Evolutionary conservation across 495 filamentous ascomycete species (phyloP).

Genomic region (Geopyxis carbonaria): DNA sequence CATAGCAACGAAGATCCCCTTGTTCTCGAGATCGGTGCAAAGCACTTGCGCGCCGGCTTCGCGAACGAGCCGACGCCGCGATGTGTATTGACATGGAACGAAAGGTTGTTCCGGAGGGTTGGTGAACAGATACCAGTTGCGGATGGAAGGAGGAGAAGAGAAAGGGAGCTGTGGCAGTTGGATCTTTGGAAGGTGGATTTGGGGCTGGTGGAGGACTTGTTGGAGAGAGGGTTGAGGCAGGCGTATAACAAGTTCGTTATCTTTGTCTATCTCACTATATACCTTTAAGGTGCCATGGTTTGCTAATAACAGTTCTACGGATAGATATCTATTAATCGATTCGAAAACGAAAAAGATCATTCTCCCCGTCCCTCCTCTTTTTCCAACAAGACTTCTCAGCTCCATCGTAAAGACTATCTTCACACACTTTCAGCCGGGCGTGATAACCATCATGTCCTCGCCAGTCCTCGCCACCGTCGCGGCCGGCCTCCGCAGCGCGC

Average conservation of each 20-base stretch:
- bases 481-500: constrained; percentile 60
- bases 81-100: constrained; percentile 49
- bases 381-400: constrained; percentile 66
- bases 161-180: constrained; percentile 58
- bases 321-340: constrained; percentile 57
- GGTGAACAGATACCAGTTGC: constrained; percentile 54
- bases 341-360: constrained; percentile 53
- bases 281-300: no score
- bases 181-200: constrained; percentile 58
- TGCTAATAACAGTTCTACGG: no score
- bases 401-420: constrained; percentile 60
- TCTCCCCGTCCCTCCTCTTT: constrained; percentile 54
- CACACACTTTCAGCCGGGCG: constrained; percentile 57
- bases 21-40: constrained; percentile 64
- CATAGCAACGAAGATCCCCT: constrained; percentile 66
- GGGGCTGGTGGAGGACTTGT: constrained; percentile 67
- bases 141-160: constrained; percentile 2
- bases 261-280: no score
- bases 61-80: constrained; percentile 61
- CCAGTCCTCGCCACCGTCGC: constrained; percentile 54
- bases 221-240: constrained; percentile 68
- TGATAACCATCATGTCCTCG: constrained; percentile 61
- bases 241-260: constrained; percentile 68
- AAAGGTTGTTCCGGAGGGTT: constrained; percentile 47
- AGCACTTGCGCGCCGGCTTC: constrained; percentile 69